These are phyloP conservation scores for Raphidocelis subcapitata DNA, from an alignment of 139 green algal genomes.

Conservation along the genomic window DNA sequence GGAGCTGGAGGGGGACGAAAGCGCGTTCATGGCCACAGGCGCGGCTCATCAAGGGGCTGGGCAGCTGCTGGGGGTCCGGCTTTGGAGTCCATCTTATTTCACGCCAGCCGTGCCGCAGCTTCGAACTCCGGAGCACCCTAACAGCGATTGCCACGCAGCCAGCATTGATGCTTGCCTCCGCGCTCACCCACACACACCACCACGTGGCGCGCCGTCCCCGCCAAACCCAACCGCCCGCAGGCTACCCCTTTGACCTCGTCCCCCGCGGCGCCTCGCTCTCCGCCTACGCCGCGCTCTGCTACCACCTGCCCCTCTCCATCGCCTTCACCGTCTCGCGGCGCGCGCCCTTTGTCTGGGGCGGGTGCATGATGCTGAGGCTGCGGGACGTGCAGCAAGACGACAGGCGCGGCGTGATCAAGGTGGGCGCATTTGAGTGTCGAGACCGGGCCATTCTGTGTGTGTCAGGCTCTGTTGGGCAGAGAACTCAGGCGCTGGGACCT, in stretches of 20 bases:
- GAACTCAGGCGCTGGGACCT: too few species aligned
- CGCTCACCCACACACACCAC: not conserved
- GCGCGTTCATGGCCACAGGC: conserved; percentile 79
- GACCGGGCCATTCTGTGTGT: too few species aligned
- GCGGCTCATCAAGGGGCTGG: not conserved
- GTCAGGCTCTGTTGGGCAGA: too few species aligned
- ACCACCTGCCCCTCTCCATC: conserved; percentile 85
- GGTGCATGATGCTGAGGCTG: conserved; percentile 85
- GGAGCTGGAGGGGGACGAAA: conserved; percentile 57
- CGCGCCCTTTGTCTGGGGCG: conserved; percentile 85
- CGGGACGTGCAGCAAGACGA: conserved; percentile 34
- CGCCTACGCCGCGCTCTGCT: conserved; percentile 57
- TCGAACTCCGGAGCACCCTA: not conserved
- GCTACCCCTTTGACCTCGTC: conserved; percentile 88
- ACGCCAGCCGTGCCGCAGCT: not conserved
- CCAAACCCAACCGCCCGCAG: conserved; percentile 54
- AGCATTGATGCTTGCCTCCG: not conserved
- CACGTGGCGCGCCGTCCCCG: too few species aligned
- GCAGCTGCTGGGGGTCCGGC: not conserved
- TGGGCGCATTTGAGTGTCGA: too few species aligned
- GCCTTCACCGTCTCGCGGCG: conserved; percentile 62
- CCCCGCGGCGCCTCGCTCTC: conserved; percentile 41
- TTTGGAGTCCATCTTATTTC: not conserved
- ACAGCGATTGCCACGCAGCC: not conserved
- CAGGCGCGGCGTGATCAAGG: conserved; percentile 42